Percentiles rank a stretch among this genome's conserved stretches.
phyloP scores from a whole-genome alignment of 768 basidiomycete species.

The Lactarius tabidus region DNA sequence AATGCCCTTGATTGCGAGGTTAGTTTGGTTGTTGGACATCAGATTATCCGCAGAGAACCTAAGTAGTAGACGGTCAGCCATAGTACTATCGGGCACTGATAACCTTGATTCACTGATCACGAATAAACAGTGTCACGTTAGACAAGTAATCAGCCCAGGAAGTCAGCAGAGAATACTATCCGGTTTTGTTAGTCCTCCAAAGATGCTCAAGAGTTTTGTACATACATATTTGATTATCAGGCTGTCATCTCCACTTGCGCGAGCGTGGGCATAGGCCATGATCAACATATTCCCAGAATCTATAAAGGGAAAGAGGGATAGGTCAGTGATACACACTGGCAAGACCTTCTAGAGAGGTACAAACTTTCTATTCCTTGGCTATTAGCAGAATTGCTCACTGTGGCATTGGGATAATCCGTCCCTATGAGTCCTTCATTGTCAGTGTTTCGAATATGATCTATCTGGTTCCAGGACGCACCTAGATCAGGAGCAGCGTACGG shows the following conservation, averaged over 20 bases:
- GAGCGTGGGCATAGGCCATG: conserved; percentile 33
- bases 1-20: too few relatives aligned
- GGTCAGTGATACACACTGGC: background rate
- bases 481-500: conserved; percentile 25
- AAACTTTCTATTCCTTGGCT: conserved; percentile 11
- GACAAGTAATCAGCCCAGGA: too few relatives aligned
- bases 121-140: conserved; percentile 45
- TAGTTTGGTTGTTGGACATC: conserved; percentile 29
- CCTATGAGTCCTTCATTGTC: background rate
- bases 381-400: background rate
- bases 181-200: background rate
- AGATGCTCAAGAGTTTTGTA: background rate
- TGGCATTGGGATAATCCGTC: background rate
- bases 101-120: conserved; percentile 47
- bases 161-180: conserved; percentile 30
- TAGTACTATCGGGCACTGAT: background rate
- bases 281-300: conserved; percentile 36
- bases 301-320: background rate
- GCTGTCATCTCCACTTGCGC: too few relatives aligned
- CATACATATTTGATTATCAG: conserved; percentile 28
- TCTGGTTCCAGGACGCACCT: conserved; percentile 19
- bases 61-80: background rate
- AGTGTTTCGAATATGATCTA: too few relatives aligned
- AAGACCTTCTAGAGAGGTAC: background rate
- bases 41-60: conserved; percentile 19